Conservation (phyloP, 2,329 filamentous ascomycete genomes). For the Epichloe elymi region DNA sequence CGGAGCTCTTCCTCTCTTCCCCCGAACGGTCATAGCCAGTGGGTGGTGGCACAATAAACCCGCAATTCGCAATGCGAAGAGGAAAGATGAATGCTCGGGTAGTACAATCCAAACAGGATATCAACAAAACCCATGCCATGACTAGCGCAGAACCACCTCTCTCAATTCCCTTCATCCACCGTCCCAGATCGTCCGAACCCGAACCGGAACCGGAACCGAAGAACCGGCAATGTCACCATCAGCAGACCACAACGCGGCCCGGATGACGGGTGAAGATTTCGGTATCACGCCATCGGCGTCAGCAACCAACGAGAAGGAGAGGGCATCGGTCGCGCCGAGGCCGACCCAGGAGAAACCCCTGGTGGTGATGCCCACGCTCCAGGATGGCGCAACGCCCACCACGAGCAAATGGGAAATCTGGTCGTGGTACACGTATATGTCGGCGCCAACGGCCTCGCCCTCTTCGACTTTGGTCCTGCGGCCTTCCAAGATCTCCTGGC, state of each 20-base stretch:
- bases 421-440: constrained; percentile 41
- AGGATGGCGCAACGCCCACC: constrained; percentile 1
- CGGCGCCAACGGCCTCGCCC: constrained; percentile 48
- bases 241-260: not conserved
- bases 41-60: too few species aligned
- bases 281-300: not conserved
- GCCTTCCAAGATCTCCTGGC: constrained; percentile 52
- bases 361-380: constrained; percentile 1
- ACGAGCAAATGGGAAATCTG: constrained; percentile 14
- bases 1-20: too few species aligned
- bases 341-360: not conserved
- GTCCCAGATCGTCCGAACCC: not conserved
- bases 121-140: not conserved
- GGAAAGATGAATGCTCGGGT: too few species aligned
- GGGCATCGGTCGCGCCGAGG: not conserved
- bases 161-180: not conserved
- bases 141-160: not conserved
- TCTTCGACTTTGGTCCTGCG: constrained; percentile 53
- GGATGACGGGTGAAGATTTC: not conserved
- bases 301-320: not conserved
- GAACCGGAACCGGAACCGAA: too few species aligned
- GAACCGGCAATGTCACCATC: not conserved
- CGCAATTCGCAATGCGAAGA: too few species aligned
- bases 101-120: too few species aligned
- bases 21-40: too few species aligned